A percentile compares a stretch with the other conserved stretches of the same genome.
Conservation (phyloP, 2,329 filamentous ascomycete species). For the Emergomyces orientalis region DNA sequence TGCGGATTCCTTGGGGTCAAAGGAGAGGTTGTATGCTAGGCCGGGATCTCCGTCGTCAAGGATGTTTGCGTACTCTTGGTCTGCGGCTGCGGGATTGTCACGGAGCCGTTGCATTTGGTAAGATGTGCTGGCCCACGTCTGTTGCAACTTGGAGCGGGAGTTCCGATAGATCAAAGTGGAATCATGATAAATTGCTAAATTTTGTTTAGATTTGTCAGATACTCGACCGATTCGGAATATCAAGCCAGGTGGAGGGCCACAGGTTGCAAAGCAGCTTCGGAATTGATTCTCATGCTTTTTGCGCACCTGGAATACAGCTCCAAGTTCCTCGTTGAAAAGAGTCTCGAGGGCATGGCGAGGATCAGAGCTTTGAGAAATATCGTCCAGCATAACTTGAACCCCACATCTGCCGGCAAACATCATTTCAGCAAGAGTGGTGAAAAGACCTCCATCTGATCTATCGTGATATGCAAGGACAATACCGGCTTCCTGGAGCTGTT, state of each 20-base stretch:
- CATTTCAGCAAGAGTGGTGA: constrained; percentile 91
- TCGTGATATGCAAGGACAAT: constrained; percentile 92
- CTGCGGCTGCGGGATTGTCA: constrained; percentile 79
- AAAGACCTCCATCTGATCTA: constrained; percentile 80
- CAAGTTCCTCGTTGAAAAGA: constrained; percentile 93
- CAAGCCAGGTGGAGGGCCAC: constrained; percentile 69
- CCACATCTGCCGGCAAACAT: constrained; percentile 94
- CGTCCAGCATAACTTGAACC: constrained; percentile 73
- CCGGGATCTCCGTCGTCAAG: constrained; percentile 69
- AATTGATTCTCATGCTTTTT: constrained; percentile 77
- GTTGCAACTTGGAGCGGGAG: constrained; percentile 64
- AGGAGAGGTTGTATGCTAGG: constrained; percentile 73
- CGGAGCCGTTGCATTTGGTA: constrained; percentile 83
- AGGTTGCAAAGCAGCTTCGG: constrained; percentile 82
- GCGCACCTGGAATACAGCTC: constrained; percentile 89
- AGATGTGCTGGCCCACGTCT: constrained; percentile 81
- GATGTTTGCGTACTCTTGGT: constrained; percentile 70
- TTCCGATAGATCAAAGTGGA: constrained; percentile 59
- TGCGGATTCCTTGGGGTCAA: constrained; percentile 66
- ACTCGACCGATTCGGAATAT: constrained; percentile 79
- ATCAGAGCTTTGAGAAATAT: constrained; percentile 49
- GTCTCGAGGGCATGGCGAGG: constrained; percentile 59
- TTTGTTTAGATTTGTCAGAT: constrained; percentile 57
- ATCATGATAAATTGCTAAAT: constrained; percentile 64
- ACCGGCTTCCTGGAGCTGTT: constrained; percentile 54